Conservation (phyloP, 768 basidiomycete species). For the Tremella fuciformis region DNA sequence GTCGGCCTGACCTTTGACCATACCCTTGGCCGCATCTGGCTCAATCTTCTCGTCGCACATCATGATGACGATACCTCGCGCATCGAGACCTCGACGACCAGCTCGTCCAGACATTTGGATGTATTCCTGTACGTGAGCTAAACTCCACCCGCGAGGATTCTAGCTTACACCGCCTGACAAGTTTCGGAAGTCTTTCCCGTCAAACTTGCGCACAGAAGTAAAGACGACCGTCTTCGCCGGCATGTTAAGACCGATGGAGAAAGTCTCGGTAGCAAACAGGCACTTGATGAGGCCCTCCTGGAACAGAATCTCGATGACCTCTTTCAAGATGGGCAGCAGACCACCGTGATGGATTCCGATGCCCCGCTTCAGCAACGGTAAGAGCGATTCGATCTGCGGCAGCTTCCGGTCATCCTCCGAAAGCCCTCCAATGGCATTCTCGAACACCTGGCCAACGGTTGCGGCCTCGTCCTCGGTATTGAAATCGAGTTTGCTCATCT, state of each 20-base stretch:
- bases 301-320: slow-evolving; percentile 98
- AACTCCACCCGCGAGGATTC: not conserved
- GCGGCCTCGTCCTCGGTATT: slow-evolving; percentile 90
- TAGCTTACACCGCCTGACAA: slow-evolving; percentile 59
- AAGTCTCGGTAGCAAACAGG: slow-evolving; percentile 94
- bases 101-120: slow-evolving; percentile 99
- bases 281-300: slow-evolving; percentile 98
- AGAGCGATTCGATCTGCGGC: slow-evolving; percentile 86
- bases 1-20: slow-evolving; percentile 98
- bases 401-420: slow-evolving; percentile 80
- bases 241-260: slow-evolving; percentile 74
- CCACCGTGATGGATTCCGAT: slow-evolving; percentile 99
- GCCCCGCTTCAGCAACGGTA: slow-evolving; percentile 88
- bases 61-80: slow-evolving; percentile 99
- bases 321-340: slow-evolving; percentile 92
- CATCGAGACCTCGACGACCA: slow-evolving; percentile 92
- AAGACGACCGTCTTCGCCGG: slow-evolving; percentile 99
- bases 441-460: slow-evolving; percentile 80
- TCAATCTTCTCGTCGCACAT: slow-evolving; percentile 99
- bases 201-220: slow-evolving; percentile 90
- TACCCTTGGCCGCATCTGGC: slow-evolving; percentile 81
- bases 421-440: slow-evolving; percentile 87
- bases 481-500: slow-evolving; percentile 92
- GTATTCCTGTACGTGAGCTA: slow-evolving; percentile 69
- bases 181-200: slow-evolving; percentile 89